Evolutionary conservation across 2,329 filamentous ascomycete genomes (phyloP).

Genomic region (Fusarium robinianum): DNA sequence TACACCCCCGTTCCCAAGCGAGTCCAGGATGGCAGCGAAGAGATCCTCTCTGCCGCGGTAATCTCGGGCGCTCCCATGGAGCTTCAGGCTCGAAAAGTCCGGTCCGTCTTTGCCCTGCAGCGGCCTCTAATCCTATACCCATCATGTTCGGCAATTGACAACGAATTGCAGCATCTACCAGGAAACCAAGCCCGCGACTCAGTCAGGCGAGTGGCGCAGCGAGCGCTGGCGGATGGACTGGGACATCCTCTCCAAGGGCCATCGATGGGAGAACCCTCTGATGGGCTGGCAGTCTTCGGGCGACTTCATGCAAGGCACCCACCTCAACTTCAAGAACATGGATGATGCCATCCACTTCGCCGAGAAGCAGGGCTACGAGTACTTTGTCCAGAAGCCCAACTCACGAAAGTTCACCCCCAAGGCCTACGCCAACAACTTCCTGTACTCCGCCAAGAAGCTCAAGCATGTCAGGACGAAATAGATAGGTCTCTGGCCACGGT

Average conservation of each 20-base stretch:
- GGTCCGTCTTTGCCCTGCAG: constrained; percentile 60
- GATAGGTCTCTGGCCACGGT: constrained; percentile 30
- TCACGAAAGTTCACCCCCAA: constrained; percentile 84
- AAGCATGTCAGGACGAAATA: constrained; percentile 86
- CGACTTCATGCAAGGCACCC: constrained; percentile 93
- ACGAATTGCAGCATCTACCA: constrained; percentile 77
- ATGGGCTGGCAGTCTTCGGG: constrained; percentile 99
- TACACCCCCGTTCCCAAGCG: constrained; percentile 91
- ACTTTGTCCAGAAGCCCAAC: constrained; percentile 97
- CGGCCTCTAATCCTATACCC: not conserved
- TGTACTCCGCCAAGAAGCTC: constrained; percentile 82
- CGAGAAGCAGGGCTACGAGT: constrained; percentile 99
- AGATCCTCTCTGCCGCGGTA: constrained; percentile 77
- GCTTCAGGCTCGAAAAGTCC: constrained; percentile 89
- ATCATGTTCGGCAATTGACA: constrained; percentile 11
- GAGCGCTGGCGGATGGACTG: constrained; percentile 97
- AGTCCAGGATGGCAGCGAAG: constrained; percentile 89
- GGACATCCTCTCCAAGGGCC: constrained; percentile 89
- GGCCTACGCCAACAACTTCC: constrained; percentile 94
- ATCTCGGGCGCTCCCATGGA: constrained; percentile 93
- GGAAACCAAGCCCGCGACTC: constrained; percentile 90
- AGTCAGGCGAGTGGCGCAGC: constrained; percentile 85
- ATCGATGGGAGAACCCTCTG: constrained; percentile 96
- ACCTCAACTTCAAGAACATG: constrained; percentile 87
- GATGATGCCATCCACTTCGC: constrained; percentile 95